Percentiles rank a stretch among this genome's conserved stretches.
Conservation (phyloP, 192 early-diverging fungal genomes). For the Linnemannia hyalina region DNA sequence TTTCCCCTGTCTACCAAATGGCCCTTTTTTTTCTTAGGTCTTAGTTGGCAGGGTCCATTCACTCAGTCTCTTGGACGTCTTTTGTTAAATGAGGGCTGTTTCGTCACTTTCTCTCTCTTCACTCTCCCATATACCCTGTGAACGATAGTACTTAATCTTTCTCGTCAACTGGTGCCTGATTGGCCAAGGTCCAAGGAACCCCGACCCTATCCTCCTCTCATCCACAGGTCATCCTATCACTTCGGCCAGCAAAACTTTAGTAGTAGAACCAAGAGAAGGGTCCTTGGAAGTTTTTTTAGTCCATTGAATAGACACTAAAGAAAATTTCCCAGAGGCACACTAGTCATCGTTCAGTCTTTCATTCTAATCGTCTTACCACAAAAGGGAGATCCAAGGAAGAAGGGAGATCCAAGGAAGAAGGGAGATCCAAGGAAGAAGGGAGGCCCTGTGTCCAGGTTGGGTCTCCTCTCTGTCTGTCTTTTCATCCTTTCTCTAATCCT, state of each 20-base stretch:
- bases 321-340: too few relatives aligned
- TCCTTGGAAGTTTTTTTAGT: too few relatives aligned
- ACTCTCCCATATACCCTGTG: not conserved
- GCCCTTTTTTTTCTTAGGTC: not conserved
- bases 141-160: not conserved
- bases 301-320: too few relatives aligned
- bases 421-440: not conserved
- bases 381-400: not conserved
- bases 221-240: not conserved
- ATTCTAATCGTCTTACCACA: too few relatives aligned
- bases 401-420: too few relatives aligned
- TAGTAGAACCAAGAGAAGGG: too few relatives aligned
- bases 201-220: too few relatives aligned
- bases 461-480: not conserved
- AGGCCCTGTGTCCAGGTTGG: not conserved
- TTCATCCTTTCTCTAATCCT: too few relatives aligned
- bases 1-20: not conserved
- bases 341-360: too few relatives aligned
- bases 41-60: not conserved
- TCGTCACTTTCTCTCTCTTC: not conserved
- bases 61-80: not conserved
- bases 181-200: not conserved
- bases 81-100: not conserved
- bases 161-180: not conserved
- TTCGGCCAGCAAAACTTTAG: too few relatives aligned